phyloP scores from a whole-genome alignment of 1,284 basidiomycete species.

The Anthracocystis panici-leucophaei region DNA sequence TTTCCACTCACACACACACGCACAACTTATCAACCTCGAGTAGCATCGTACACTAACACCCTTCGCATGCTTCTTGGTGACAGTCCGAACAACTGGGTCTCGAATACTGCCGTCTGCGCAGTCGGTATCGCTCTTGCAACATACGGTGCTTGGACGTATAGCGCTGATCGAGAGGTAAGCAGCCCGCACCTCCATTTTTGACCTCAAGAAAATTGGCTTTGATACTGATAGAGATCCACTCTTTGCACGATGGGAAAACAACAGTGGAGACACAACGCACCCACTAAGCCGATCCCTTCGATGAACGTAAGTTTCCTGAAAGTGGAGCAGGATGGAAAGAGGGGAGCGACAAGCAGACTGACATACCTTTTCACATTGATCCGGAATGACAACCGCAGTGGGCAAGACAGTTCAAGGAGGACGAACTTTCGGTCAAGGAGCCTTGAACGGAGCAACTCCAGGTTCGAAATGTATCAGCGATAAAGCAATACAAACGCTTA shows the following conservation, averaged over 20 bases:
- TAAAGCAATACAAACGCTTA: slow-evolving; percentile 7
- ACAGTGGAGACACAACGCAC: slow-evolving; percentile 67
- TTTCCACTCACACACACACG: neutral
- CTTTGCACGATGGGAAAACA: too few relatives aligned
- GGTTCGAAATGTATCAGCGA: neutral
- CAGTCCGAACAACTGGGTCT: slow-evolving; percentile 73
- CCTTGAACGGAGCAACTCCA: slow-evolving; percentile 23
- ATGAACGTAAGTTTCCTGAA: slow-evolving; percentile 51
- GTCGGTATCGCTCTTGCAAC: slow-evolving; percentile 71
- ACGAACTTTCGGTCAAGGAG: slow-evolving; percentile 65
- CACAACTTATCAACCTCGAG: neutral
- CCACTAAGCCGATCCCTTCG: slow-evolving; percentile 64
- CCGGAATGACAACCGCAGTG: slow-evolving; percentile 39
- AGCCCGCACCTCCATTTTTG: neutral
- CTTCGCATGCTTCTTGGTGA: neutral
- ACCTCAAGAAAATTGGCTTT: neutral
- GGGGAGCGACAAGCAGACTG: neutral
- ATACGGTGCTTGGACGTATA: slow-evolving; percentile 72
- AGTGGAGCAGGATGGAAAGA: neutral
- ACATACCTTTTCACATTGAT: slow-evolving; percentile 2
- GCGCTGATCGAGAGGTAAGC: slow-evolving; percentile 73
- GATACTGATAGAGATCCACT: neutral
- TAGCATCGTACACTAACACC: neutral
- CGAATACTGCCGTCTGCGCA: slow-evolving; percentile 72
- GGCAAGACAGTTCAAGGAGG: slow-evolving; percentile 68